Evolutionary conservation across 345 rosid species (phyloP).

Genomic region (Populus nigra): DNA sequence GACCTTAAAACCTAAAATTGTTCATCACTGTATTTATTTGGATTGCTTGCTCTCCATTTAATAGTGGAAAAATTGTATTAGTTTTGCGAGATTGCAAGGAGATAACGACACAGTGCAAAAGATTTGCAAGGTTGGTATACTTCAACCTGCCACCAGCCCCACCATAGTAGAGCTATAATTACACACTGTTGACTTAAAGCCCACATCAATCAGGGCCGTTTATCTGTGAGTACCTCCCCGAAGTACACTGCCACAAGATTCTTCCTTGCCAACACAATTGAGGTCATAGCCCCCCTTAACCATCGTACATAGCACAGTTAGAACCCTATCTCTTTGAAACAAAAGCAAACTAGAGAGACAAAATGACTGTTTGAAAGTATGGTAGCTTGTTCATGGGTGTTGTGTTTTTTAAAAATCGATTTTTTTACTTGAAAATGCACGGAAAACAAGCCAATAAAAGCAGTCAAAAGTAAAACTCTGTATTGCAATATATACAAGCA

Average conservation of each 20-base stretch:
- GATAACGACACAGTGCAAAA: neutral
- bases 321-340: neutral
- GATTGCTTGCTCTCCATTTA: neutral
- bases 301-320: neutral
- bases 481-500: neutral
- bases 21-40: neutral
- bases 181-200: neutral
- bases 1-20: neutral
- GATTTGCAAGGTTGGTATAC: neutral
- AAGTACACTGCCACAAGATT: neutral
- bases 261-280: neutral
- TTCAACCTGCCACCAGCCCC: neutral
- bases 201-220: neutral
- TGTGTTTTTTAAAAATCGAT: too few species aligned
- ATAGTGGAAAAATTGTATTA: neutral
- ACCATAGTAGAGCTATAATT: neutral
- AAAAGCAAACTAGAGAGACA: neutral
- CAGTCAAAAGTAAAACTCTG: constrained; percentile 12
- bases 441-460: neutral
- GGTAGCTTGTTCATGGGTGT: too few species aligned
- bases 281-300: neutral
- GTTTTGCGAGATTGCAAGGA: neutral
- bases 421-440: too few species aligned
- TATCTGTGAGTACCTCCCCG: too few species aligned
- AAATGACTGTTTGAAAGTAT: neutral